phyloP scores from a whole-genome alignment of 78 protist species.

The Trichosphaerium sp. region DNA sequence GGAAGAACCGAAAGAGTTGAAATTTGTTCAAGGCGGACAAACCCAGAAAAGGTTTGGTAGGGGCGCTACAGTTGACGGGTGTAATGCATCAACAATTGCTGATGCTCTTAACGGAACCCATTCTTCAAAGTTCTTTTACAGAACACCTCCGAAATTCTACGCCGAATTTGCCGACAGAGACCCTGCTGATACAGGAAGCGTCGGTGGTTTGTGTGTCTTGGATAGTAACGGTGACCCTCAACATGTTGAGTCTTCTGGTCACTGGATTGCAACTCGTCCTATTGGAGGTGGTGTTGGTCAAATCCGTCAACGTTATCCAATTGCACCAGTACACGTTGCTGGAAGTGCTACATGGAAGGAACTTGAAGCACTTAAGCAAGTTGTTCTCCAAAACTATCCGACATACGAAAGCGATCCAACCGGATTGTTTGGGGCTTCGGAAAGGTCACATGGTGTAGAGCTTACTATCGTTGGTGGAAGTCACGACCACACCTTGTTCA shows the following conservation, averaged over 20 bases:
- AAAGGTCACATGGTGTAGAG: too few relatives aligned
- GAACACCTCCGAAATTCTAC: conserved; percentile 3
- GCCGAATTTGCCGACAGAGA: neutral
- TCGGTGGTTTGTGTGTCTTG: neutral
- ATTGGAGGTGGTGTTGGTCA: neutral
- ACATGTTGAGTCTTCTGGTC: neutral
- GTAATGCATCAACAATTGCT: too few relatives aligned
- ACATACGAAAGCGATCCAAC: too few relatives aligned
- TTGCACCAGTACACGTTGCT: conserved; percentile 1
- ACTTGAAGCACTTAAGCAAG: too few relatives aligned
- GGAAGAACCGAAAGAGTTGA: neutral
- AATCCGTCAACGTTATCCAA: neutral
- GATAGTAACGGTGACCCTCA: neutral
- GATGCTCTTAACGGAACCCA: too few relatives aligned
- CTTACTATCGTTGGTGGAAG: too few relatives aligned
- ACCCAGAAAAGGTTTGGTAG: neutral
- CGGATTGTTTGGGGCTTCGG: too few relatives aligned
- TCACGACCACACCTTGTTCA: too few relatives aligned
- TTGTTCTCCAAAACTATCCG: too few relatives aligned
- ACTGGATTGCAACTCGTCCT: neutral
- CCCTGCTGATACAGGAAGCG: conserved; percentile 1
- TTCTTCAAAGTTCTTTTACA: neutral
- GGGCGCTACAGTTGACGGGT: too few relatives aligned
- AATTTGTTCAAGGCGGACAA: conserved; percentile 7
- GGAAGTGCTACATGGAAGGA: conserved; percentile 1